Conservation (phyloP, 495 filamentous ascomycete species). For the Neurospora tetraspora region DNA sequence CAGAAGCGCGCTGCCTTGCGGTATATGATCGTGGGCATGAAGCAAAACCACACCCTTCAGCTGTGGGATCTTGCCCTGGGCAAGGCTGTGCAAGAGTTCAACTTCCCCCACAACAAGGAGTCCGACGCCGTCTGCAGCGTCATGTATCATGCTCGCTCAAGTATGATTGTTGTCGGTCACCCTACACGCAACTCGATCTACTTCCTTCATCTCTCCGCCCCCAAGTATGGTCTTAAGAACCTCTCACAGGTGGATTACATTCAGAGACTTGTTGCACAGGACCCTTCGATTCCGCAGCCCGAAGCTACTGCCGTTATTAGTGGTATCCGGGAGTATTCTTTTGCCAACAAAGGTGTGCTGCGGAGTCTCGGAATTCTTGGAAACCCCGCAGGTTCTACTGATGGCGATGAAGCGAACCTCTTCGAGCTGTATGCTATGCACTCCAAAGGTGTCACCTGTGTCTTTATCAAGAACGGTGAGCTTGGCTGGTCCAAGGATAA, state of each 20-base stretch:
- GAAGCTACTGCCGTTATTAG: slow-evolving; percentile 95
- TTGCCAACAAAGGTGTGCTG: slow-evolving; percentile 76
- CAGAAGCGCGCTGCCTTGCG: slow-evolving; percentile 74
- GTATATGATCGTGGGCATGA: slow-evolving; percentile 94
- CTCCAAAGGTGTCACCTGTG: slow-evolving; percentile 82
- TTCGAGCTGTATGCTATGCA: slow-evolving; percentile 98
- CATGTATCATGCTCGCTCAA: slow-evolving; percentile 78
- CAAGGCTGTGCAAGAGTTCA: slow-evolving; percentile 92
- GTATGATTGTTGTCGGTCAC: slow-evolving; percentile 90
- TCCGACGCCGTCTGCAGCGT: slow-evolving; percentile 95
- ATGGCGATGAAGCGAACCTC: slow-evolving; percentile 47
- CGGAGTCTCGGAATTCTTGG: slow-evolving; percentile 82
- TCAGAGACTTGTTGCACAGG: slow-evolving; percentile 60
- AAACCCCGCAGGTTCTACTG: slow-evolving; percentile 41
- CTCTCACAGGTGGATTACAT: slow-evolving; percentile 85
- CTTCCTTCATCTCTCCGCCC: slow-evolving; percentile 88
- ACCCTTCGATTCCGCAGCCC: slow-evolving; percentile 63
- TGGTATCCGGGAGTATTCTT: slow-evolving; percentile 87
- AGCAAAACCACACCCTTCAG: slow-evolving; percentile 98
- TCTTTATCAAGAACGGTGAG: slow-evolving; percentile 76
- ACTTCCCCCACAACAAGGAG: slow-evolving; percentile 92
- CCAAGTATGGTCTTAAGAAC: slow-evolving; percentile 69
- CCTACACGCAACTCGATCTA: slow-evolving; percentile 96
- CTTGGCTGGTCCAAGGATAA: slow-evolving; percentile 82
- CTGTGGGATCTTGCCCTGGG: slow-evolving; percentile 95